Conservation (phyloP, 768 basidiomycete genomes). For the Phylloporus sp. region DNA sequence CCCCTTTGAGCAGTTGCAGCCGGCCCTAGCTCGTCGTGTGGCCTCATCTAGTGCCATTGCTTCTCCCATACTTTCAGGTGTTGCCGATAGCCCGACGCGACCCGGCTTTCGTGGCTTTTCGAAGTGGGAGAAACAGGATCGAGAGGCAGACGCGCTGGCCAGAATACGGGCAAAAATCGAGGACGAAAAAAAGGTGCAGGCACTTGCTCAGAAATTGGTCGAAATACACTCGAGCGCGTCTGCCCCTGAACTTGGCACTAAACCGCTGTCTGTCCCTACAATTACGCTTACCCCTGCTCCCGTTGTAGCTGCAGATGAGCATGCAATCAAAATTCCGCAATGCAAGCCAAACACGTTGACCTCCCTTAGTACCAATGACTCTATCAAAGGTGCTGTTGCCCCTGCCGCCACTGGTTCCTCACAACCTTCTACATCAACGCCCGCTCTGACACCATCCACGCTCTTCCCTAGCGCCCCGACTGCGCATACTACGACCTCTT, state of each 20-base stretch:
- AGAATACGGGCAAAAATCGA: slow-evolving; percentile 57
- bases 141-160: slow-evolving; percentile 76
- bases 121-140: slow-evolving; percentile 85
- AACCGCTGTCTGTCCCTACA: slow-evolving; percentile 22
- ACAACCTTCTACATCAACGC: slow-evolving; percentile 25
- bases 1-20: slow-evolving; percentile 40
- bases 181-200: slow-evolving; percentile 40
- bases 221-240: slow-evolving; percentile 29
- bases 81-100: slow-evolving; percentile 56
- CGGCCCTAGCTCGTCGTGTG: slow-evolving; percentile 43
- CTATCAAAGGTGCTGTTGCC: slow-evolving; percentile 5
- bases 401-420: slow-evolving; percentile 21
- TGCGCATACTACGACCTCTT: slow-evolving; percentile 9
- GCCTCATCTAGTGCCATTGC: slow-evolving; percentile 32
- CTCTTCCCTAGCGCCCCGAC: slow-evolving; percentile 6
- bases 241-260: slow-evolving; percentile 20
- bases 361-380: slow-evolving; percentile 2
- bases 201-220: slow-evolving; percentile 32
- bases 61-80: slow-evolving; percentile 28
- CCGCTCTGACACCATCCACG: slow-evolving; percentile 14
- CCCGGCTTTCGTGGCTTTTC: slow-evolving; percentile 49
- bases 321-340: slow-evolving; percentile 4
- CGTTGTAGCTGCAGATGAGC: slow-evolving; percentile 3
- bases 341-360: slow-evolving; percentile 12
- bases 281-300: slow-evolving; percentile 29